These are phyloP conservation scores for Cutaneotrichosporon spelunceum DNA, from an alignment of 1,284 basidiomycete species.

Conservation along the genomic window DNA sequence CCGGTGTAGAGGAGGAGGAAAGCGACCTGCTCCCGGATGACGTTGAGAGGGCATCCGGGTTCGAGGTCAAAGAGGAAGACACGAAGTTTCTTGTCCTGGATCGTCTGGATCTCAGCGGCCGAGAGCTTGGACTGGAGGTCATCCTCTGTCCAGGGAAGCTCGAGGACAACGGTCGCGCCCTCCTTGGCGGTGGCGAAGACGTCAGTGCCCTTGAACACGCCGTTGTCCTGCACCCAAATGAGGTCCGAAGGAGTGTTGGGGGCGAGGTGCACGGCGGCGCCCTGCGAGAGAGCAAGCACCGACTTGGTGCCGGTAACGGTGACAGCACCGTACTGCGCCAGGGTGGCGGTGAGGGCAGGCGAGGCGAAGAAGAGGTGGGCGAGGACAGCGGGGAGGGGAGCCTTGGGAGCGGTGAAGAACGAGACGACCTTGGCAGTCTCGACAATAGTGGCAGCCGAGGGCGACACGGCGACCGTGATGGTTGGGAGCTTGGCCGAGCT, in stretches of 20 bases:
- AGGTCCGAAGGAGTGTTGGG: conserved; percentile 38
- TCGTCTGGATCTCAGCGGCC: conserved; percentile 42
- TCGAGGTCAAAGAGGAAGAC: conserved; percentile 51
- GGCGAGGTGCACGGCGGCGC: conserved; percentile 23
- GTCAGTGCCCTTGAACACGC: conserved; percentile 48
- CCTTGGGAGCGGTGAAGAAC: conserved; percentile 49
- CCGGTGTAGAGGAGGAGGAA: conserved; percentile 54
- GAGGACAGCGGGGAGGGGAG: conserved; percentile 48
- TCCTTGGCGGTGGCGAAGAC: conserved; percentile 42
- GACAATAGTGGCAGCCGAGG: conserved; percentile 24
- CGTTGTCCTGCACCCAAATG: conserved; percentile 50
- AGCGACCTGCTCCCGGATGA: conserved; percentile 50
- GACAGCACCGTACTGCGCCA: conserved; percentile 47
- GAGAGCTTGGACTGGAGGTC: conserved; percentile 49
- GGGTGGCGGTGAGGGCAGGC: conserved; percentile 41
- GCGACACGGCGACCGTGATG: conserved; percentile 43
- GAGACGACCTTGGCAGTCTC: conserved; percentile 49
- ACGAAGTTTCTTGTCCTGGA: conserved; percentile 50
- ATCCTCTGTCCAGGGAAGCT: conserved; percentile 50
- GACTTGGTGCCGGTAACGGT: conserved; percentile 50
- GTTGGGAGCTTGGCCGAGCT: conserved; percentile 40
- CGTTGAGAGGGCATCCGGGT: conserved; percentile 33
- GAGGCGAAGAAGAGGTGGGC: conserved; percentile 52
- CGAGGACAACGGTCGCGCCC: conserved; percentile 49
- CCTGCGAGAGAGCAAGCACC: conserved; percentile 43